Conservation (phyloP, 495 filamentous ascomycete species). For the Pyrenula massariospora region DNA sequence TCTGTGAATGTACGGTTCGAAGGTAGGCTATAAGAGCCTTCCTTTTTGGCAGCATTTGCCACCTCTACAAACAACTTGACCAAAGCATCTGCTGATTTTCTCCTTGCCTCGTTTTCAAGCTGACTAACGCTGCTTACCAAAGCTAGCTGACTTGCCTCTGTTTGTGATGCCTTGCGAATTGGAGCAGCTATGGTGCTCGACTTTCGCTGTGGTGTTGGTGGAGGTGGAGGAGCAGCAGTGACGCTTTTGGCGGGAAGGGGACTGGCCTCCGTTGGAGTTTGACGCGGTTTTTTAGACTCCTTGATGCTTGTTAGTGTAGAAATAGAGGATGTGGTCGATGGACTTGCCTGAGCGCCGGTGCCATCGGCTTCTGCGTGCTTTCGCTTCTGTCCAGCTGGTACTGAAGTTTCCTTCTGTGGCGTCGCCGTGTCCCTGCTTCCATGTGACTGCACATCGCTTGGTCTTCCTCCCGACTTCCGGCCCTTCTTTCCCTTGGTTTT, state of each 20-base stretch:
- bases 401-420: slow-evolving; percentile 10
- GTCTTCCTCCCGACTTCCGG: slow-evolving; percentile 18
- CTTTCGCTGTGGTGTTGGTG: slow-evolving; percentile 22
- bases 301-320: no score
- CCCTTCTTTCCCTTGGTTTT: slow-evolving; percentile 37
- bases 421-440: slow-evolving; percentile 13
- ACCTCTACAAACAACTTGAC: slow-evolving; percentile 42
- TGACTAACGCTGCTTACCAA: slow-evolving; percentile 26
- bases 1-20: slow-evolving; percentile 38
- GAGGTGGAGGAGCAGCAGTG: slow-evolving; percentile 7
- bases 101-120: slow-evolving; percentile 33
- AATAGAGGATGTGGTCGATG: no score
- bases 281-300: not conserved
- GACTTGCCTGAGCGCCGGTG: not conserved
- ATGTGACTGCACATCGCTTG: slow-evolving; percentile 24
- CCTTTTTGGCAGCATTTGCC: slow-evolving; percentile 36
- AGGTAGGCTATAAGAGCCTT: slow-evolving; percentile 37
- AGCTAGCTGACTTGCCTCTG: slow-evolving; percentile 13
- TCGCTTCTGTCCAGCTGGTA: not conserved
- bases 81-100: slow-evolving; percentile 35
- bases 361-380: not conserved
- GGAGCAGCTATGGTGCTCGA: slow-evolving; percentile 16
- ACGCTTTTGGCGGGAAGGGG: not conserved
- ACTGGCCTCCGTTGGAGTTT: not conserved
- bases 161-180: slow-evolving; percentile 15